Base-by-base conservation (phyloP, 257 asterid genomes). In the Paraleonurus japonicus region DNA sequence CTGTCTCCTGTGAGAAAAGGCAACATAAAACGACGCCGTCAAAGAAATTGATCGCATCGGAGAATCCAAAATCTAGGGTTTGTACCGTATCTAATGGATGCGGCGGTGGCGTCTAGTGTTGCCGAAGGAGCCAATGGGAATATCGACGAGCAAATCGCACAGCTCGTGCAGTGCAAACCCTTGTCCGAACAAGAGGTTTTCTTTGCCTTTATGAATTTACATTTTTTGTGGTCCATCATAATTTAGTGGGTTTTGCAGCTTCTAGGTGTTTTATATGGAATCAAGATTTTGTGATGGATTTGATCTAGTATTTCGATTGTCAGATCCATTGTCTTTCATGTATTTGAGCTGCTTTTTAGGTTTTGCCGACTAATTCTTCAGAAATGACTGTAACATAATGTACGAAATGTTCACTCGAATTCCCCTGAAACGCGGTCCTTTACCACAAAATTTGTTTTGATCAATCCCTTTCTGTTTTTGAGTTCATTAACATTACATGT, bases 131-230 rank as follows among this genome's bases (percentile, higher is more conserved):
- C 90, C 70, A 83, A 69, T 61, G 95, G 95, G 19, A 83, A 82
- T 76, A 84, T 88, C 61, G 95, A 90, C 60, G 90, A 85, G 77
- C 95, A 90, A 78, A 90, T 90, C 76, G 81, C 78, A 33, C 96
- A 86, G 85, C 96, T 88, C 77, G 87, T 83, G 85, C 96, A 90
- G 82, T 88, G 96, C 91, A 90, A 88, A 61, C 93, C 96, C 77
- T 77, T 90, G 75, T 83, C 95, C 70, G 92, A 90, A 48, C 92
- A 77, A 67, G 96, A 90, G 92, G 96, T 90, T 63, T 27, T 23
- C 48, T 5, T 19, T 24, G 30, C 15, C 53, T n/a, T 51, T 2
- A 50, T 35, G 11, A 51, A 5, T 57, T 63, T 37, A 3, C 43
- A 45, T 59, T 54, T 43, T 23, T 35, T 19, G 33, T 19, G 55